Evolutionary conservation across 805 yeast species (phyloP), one percentile per base, ranked within the genome.

Genomic region (Yarrowia sp.): DNA sequence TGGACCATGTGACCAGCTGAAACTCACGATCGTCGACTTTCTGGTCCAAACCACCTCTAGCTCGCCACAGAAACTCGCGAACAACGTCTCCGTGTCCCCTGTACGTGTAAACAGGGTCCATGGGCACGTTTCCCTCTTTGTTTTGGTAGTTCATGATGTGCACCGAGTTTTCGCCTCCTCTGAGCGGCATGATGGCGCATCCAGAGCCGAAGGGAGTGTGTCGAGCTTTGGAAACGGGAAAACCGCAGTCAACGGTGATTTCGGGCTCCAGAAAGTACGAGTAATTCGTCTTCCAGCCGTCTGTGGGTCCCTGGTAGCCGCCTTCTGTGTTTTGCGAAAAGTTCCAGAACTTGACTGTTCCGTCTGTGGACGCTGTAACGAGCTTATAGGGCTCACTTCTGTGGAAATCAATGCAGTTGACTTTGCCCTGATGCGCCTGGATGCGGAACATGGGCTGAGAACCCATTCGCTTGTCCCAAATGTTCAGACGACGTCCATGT

Each of bases 1-100:
- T 85, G 1, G 96, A 86, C 97, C 98, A 93, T 0, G 98, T 90
- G 1, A 94, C 93, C 55, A 94, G 73, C 72, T 94, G 98, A 70
- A 83, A 94, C 63, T 92, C 97, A 61, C 93, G 78, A 74, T 89
- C 90, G 66, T 85, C 86, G 13, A 81, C 68, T 0, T 69, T 72
- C 1, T 77, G 71, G 44, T 77, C 76, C n/a, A 55, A 7, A 3
- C 77, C 71, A 62, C 84, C 81, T 35, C 90, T 78, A 7, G 83
- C 76, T 66, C 98, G 78, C 97, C 97, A 93, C 1, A 91, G 76
- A 69, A 93, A 91, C 70, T 94, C 98, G 38, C 85, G 86, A 16
- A 94, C 86, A 1, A 94, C 87, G 53, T 87, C 96, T 1, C 82
- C 78, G 70, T 94, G 98, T 0, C 97, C 97, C 66, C 81, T 80